A percentile compares a stretch with the other conserved stretches of the same genome.
Conservation (phyloP, 768 basidiomycete genomes). For the Mycena chlorophos region DNA sequence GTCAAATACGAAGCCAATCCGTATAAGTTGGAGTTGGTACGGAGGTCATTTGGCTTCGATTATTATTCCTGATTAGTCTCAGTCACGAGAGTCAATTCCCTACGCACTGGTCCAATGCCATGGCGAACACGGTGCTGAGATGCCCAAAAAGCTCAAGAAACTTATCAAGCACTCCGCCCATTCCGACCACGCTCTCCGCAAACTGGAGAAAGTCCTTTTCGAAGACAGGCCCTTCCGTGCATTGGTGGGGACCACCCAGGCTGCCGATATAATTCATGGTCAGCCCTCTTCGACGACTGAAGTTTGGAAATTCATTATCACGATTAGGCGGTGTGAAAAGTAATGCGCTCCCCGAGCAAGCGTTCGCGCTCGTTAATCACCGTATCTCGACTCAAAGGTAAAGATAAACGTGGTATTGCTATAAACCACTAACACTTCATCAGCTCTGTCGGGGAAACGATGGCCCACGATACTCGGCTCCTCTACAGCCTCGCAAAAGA, state of each 20-base stretch:
- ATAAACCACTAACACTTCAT: not conserved
- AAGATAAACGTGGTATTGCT: slow-evolving; percentile 15
- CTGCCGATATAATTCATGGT: slow-evolving; percentile 63
- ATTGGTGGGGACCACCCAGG: slow-evolving; percentile 71
- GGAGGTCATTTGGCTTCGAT: slow-evolving; percentile 13
- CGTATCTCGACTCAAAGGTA: slow-evolving; percentile 65
- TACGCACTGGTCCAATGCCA: slow-evolving; percentile 66
- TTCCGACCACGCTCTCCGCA: slow-evolving; percentile 52
- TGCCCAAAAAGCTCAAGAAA: slow-evolving; percentile 49
- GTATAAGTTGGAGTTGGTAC: slow-evolving; percentile 49
- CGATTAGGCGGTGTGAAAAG: slow-evolving; percentile 60
- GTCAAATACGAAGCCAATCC: slow-evolving; percentile 71
- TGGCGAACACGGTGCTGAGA: slow-evolving; percentile 57
- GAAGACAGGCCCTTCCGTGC: slow-evolving; percentile 42
- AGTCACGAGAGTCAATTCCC: slow-evolving; percentile 58
- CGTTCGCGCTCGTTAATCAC: slow-evolving; percentile 70
- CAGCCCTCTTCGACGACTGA: not conserved
- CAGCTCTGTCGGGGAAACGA: slow-evolving; percentile 46
- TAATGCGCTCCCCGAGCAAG: slow-evolving; percentile 79
- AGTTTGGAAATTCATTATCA: not conserved
- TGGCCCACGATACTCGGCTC: slow-evolving; percentile 45
- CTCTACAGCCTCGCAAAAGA: slow-evolving; percentile 47
- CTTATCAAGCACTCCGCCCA: slow-evolving; percentile 47
- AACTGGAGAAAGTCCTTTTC: slow-evolving; percentile 50
- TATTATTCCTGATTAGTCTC: not conserved